phyloP scores from a whole-genome alignment of 1,284 basidiomycete species.

The Moesziomyces aphidis region DNA sequence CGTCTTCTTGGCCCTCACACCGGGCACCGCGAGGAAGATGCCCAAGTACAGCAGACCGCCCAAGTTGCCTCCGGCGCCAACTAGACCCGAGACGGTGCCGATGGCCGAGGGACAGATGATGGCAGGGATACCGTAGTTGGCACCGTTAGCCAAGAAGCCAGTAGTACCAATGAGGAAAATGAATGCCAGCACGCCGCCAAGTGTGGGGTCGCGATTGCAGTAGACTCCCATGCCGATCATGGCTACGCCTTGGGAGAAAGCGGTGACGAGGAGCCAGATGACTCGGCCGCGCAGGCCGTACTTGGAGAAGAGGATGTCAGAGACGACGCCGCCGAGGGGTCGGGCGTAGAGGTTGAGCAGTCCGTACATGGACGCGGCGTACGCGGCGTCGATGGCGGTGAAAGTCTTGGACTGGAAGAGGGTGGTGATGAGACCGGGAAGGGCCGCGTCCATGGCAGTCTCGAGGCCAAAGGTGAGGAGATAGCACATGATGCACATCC shows the following conservation, averaged over 20 bases:
- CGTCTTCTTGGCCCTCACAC: constrained; percentile 30
- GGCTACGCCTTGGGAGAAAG: constrained; percentile 71
- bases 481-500: constrained; percentile 74
- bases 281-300: constrained; percentile 74
- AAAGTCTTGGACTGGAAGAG: constrained; percentile 69
- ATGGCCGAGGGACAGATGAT: constrained; percentile 55
- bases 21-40: constrained; percentile 55
- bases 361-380: constrained; percentile 71
- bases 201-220: constrained; percentile 67
- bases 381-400: constrained; percentile 72
- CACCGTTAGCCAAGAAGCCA: constrained; percentile 61
- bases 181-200: constrained; percentile 58
- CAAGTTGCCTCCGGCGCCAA: constrained; percentile 57
- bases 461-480: constrained; percentile 73
- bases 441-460: constrained; percentile 74
- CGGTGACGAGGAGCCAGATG: constrained; percentile 71
- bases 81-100: constrained; percentile 57
- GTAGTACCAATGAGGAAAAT: constrained; percentile 56
- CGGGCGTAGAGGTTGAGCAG: constrained; percentile 74
- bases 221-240: constrained; percentile 72
- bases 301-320: constrained; percentile 72
- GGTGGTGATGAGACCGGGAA: constrained; percentile 72
- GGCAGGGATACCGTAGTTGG: constrained; percentile 55
- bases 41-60: constrained; percentile 56
- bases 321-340: constrained; percentile 73